These are phyloP conservation scores for Heliosperma pusillum DNA, from an alignment of 148 eudicot genomes.

Conservation along the genomic window DNA sequence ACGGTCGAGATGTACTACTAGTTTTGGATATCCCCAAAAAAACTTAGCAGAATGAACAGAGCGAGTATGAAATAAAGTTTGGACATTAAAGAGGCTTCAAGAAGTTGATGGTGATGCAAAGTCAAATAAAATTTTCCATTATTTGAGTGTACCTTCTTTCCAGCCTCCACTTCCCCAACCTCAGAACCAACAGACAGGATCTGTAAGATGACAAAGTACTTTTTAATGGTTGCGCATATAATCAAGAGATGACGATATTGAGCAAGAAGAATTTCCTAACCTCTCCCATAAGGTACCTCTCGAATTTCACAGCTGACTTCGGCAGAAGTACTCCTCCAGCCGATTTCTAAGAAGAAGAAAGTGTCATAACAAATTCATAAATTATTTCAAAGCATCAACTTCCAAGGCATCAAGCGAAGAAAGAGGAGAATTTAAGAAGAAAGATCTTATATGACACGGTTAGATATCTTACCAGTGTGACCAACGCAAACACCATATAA, in stretches of 20 bases:
- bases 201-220: conserved; percentile 29
- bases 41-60: no score
- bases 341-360: conserved; percentile 52
- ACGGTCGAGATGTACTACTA: no score
- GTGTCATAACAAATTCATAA: neutral
- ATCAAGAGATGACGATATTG: neutral
- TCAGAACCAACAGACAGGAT: conserved; percentile 79
- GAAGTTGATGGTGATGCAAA: neutral
- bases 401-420: neutral
- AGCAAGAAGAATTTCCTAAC: conserved; percentile 35
- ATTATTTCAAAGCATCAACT: neutral
- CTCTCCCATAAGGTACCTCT: conserved; percentile 94
- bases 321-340: conserved; percentile 95
- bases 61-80: neutral
- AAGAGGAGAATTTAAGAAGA: neutral
- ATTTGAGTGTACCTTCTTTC: conserved; percentile 70
- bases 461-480: neutral
- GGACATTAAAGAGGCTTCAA: neutral
- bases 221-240: neutral
- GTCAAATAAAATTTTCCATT: neutral
- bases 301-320: conserved; percentile 94
- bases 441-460: neutral
- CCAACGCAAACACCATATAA: neutral
- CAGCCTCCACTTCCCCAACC: conserved; percentile 69
- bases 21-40: no score